Conservation (phyloP, 2,329 filamentous ascomycete genomes). For the Phialemoniopsis sp. region DNA sequence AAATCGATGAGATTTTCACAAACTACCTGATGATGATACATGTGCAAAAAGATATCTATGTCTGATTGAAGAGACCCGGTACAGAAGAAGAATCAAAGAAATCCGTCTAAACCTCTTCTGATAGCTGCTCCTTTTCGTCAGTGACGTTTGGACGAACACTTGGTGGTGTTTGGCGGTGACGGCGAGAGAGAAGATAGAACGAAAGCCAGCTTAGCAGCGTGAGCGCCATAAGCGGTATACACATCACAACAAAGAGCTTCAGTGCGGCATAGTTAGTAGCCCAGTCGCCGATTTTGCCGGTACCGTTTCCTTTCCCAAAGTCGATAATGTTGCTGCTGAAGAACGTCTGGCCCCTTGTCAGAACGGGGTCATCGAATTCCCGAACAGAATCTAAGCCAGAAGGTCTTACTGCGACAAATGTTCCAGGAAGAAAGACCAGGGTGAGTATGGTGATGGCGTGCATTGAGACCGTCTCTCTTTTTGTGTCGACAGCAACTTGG, state of each 20-base stretch:
- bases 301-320: slow-evolving; percentile 6
- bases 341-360: slow-evolving; percentile 16
- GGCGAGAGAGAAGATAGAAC: no score
- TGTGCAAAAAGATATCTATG: no score
- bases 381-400: slow-evolving; percentile 1
- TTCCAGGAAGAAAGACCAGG: slow-evolving; percentile 21
- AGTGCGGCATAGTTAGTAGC: slow-evolving; percentile 5
- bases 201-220: no score
- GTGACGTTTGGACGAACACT: no score
- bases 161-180: no score
- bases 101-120: no score
- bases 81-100: no score
- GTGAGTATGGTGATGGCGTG: slow-evolving; percentile 24
- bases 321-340: slow-evolving; percentile 17
- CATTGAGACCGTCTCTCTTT: slow-evolving; percentile 31
- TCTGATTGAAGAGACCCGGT: no score
- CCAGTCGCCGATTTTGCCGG: slow-evolving; percentile 9
- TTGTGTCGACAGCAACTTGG: slow-evolving; percentile 44
- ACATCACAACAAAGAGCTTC: slow-evolving; percentile 10
- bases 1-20: no score
- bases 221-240: no score
- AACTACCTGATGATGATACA: no score
- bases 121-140: no score
- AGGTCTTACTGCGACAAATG: slow-evolving; percentile 20
- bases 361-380: background rate